These are phyloP conservation scores for Amanita molliuscula DNA, from an alignment of 768 basidiomycete species.

Conservation along the genomic window DNA sequence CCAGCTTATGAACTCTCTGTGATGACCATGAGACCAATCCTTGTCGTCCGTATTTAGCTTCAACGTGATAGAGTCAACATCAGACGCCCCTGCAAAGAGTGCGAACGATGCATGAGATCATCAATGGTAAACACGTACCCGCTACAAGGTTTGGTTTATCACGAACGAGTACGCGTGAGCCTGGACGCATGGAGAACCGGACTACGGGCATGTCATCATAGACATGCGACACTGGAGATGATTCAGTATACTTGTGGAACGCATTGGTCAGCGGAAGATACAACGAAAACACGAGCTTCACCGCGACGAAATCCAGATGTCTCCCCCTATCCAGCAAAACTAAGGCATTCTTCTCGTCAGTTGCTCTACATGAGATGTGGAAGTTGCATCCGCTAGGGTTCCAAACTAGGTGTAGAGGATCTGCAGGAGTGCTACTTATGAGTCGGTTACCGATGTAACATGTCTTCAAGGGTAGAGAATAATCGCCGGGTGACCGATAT, in stretches of 20 bases:
- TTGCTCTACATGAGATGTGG: neutral
- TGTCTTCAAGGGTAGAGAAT: neutral
- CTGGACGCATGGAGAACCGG: neutral
- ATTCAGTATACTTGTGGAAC: neutral
- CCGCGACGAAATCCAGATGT: neutral
- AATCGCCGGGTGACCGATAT: neutral
- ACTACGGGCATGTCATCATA: constrained; percentile 1
- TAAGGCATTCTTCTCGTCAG: neutral
- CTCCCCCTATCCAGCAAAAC: neutral
- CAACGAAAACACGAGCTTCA: neutral
- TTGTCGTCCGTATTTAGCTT: neutral
- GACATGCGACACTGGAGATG: neutral
- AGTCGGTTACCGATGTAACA: neutral
- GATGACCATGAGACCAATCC: neutral
- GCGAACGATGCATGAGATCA: neutral
- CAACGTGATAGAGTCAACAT: neutral
- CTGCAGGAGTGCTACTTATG: neutral
- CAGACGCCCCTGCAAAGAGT: neutral
- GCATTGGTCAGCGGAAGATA: neutral
- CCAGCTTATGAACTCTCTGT: neutral
- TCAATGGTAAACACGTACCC: neutral
- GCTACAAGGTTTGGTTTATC: neutral
- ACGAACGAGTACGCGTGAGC: neutral
- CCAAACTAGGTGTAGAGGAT: neutral
- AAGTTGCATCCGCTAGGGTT: neutral